Base-by-base conservation (phyloP, 768 basidiomycete genomes). In the Pholiota microspora region DNA sequence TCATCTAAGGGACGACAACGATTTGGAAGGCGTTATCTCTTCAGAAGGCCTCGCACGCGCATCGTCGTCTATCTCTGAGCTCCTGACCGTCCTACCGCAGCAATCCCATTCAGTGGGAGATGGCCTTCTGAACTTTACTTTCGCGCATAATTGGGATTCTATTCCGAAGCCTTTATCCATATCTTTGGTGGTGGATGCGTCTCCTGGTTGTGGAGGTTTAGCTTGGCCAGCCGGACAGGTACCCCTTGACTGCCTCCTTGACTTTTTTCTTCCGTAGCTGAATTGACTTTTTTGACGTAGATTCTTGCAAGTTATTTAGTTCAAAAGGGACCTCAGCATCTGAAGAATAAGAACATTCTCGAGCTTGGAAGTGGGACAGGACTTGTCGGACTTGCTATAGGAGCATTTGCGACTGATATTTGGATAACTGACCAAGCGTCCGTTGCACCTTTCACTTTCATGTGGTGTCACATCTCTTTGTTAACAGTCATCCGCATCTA, bases 141-240 rank as follows among this genome's bases (percentile, higher is more conserved):
- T 78, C 55, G 57, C 64, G 3, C 62, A 66, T 56, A 46, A 54
- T 10, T 62, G 56, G 51, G 59, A 60, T 23, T 51, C 45, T 32
- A 45, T 62, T 12, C 60, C 68, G 27, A 55, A 59, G 18, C 66
- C 69, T 21, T 59, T 87, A 53, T 55, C 65, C 3, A 73, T 86
- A 53, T 69, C 69, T 38, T 78, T 95, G 34, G 72, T 75, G 18
- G 80, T 94, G 2, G 92, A 95, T 67, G 84, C 92, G 7, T 76
- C 85, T 38, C 90, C 91, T 15, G 94, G 94, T 1, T 97, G 94
- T 67, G 94, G 94, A 12, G 94, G 94, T 4, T 81, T 94, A 34
- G 85, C 90, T 2, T 96, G 94, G 94, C 92, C 92, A 3, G 91
- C 94, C 7, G 94, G 93, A 60, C 84, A 92, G 81, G 93, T 93